phyloP scores from a whole-genome alignment of 495 filamentous ascomycete genomes.

The Aspergillus indologenus region DNA sequence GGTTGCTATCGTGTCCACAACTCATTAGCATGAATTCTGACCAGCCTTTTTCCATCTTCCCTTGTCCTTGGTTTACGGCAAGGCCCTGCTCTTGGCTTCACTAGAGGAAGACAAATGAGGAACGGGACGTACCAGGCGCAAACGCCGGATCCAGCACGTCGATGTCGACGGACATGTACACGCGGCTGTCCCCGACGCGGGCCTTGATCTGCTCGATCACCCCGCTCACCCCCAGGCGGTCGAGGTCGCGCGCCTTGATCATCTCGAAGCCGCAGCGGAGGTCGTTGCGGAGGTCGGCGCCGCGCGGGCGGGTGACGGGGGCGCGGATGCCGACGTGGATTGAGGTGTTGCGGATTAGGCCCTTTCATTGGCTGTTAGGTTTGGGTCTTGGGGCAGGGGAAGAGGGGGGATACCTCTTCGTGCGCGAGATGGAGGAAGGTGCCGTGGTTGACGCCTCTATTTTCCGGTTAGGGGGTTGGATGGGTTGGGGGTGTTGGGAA shows the following conservation, averaged over 20 bases:
- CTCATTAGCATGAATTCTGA: too few relatives aligned
- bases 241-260: slow-evolving; percentile 49
- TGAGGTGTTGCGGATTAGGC: slow-evolving; percentile 45
- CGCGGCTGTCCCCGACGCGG: slow-evolving; percentile 32
- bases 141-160: slow-evolving; percentile 53
- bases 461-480: slow-evolving; percentile 3
- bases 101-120: too few relatives aligned
- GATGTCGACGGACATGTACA: slow-evolving; percentile 48
- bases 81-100: too few relatives aligned
- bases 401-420: slow-evolving; percentile 34
- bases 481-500: neutral
- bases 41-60: too few relatives aligned
- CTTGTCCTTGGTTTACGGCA: too few relatives aligned
- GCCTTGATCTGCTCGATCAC: slow-evolving; percentile 42
- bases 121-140: slow-evolving; percentile 42
- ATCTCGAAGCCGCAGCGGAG: slow-evolving; percentile 49
- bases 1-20: slow-evolving; percentile 25
- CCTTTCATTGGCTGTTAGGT: slow-evolving; percentile 13
- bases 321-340: slow-evolving; percentile 51
- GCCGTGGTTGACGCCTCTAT: slow-evolving; percentile 49
- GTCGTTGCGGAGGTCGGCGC: slow-evolving; percentile 45
- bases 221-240: slow-evolving; percentile 43
- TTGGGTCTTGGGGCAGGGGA: neutral
- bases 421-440: slow-evolving; percentile 54
- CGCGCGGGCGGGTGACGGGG: slow-evolving; percentile 39